phyloP scores from a whole-genome alignment of 495 filamentous ascomycete species.

The Terfezia claveryi region DNA sequence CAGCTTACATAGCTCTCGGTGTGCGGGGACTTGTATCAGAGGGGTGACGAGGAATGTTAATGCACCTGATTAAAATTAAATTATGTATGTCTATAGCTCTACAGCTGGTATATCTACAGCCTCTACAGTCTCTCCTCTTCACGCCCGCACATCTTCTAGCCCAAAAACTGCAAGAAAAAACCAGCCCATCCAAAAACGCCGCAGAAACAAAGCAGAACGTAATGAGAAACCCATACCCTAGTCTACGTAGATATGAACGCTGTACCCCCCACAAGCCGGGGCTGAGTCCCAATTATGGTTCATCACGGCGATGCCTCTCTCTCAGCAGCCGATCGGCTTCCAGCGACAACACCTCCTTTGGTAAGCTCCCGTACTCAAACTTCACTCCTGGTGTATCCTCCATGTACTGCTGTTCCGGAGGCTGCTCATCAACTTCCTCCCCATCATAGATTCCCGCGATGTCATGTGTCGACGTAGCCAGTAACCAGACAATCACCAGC shows the following conservation, averaged over 20 bases:
- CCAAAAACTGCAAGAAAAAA: background rate
- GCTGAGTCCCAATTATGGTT: too few species aligned
- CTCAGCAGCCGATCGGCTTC: background rate
- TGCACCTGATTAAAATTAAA: too few species aligned
- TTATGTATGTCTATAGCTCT: too few species aligned
- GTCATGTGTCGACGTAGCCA: constrained; percentile 14
- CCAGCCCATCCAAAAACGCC: background rate
- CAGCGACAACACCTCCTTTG: background rate
- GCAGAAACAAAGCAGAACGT: background rate
- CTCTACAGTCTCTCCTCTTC: too few species aligned
- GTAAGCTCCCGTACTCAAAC: background rate
- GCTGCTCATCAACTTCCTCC: background rate
- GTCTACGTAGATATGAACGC: background rate
- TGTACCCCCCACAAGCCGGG: too few species aligned
- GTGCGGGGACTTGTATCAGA: too few species aligned
- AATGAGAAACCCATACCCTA: background rate
- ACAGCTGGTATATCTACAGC: too few species aligned
- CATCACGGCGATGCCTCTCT: background rate
- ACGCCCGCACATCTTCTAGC: too few species aligned
- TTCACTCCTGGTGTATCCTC: background rate
- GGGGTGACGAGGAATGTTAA: too few species aligned
- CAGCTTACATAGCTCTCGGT: too few species aligned
- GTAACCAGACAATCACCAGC: constrained; percentile 17
- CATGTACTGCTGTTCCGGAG: background rate
- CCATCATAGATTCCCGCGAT: background rate